phyloP scores from a whole-genome alignment of 2,329 filamentous ascomycete genomes.

The Diaporthe ilicicola region DNA sequence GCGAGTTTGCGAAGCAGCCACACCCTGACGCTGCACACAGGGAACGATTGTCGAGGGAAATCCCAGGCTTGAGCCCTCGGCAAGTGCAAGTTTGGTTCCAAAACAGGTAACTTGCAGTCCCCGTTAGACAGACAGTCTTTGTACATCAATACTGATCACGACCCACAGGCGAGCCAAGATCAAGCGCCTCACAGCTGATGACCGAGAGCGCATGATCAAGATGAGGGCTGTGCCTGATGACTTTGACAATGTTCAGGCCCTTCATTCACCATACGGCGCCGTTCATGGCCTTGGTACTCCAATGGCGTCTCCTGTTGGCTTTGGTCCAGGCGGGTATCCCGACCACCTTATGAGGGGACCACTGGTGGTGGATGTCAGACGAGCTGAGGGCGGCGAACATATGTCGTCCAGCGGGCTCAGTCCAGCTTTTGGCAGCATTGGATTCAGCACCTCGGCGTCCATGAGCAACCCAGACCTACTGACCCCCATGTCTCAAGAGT shows the following conservation, averaged over 20 bases:
- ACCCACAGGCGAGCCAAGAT: constrained; percentile 70
- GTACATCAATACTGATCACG: constrained; percentile 33
- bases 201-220: constrained; percentile 75
- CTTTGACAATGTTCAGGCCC: constrained; percentile 74
- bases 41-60: constrained; percentile 86
- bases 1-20: constrained; percentile 93
- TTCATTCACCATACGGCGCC: constrained; percentile 73
- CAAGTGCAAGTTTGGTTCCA: constrained; percentile 99
- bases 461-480: constrained; percentile 63
- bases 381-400: constrained; percentile 70
- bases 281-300: constrained; percentile 61
- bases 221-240: constrained; percentile 76
- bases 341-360: constrained; percentile 71
- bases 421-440: constrained; percentile 72
- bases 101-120: constrained; percentile 75
- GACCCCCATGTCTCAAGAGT: constrained; percentile 64
- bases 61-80: constrained; percentile 87
- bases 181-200: constrained; percentile 75
- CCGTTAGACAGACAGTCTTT: not conserved
- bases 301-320: constrained; percentile 58
- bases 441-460: constrained; percentile 64
- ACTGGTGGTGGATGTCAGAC: constrained; percentile 73
- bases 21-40: constrained; percentile 92
- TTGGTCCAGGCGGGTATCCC: constrained; percentile 58
- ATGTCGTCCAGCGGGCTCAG: constrained; percentile 73